Evolutionary conservation across 2,329 filamentous ascomycete species (phyloP).

Genomic region (Pseudocercospora ulei): DNA sequence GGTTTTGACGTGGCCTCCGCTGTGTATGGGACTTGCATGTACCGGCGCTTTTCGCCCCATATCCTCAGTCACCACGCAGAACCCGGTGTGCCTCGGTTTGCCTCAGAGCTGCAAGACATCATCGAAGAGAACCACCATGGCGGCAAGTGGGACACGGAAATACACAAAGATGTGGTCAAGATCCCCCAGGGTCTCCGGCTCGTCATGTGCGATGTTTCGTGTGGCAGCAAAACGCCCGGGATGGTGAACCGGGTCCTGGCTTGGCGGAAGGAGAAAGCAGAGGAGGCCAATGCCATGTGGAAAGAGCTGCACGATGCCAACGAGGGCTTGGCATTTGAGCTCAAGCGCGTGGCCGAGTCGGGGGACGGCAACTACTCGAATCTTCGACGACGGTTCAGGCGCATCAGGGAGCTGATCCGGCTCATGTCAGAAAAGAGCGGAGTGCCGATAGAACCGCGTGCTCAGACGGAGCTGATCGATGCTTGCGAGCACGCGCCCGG

Average conservation of each 20-base stretch:
- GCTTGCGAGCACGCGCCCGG: slow-evolving; percentile 61
- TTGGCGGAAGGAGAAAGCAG: slow-evolving; percentile 60
- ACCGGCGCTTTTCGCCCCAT: slow-evolving; percentile 80
- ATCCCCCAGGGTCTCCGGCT: slow-evolving; percentile 66
- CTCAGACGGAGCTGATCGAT: slow-evolving; percentile 77
- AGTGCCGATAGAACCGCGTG: slow-evolving; percentile 79
- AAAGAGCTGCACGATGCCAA: slow-evolving; percentile 63
- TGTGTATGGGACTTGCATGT: slow-evolving; percentile 82
- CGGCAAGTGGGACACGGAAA: slow-evolving; percentile 66
- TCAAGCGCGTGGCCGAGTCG: slow-evolving; percentile 47
- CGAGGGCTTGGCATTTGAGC: slow-evolving; percentile 55
- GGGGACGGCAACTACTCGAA: slow-evolving; percentile 44
- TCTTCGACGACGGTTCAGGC: slow-evolving; percentile 45
- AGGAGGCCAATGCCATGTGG: slow-evolving; percentile 63
- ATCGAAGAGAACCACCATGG: slow-evolving; percentile 51
- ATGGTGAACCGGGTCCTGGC: slow-evolving; percentile 89
- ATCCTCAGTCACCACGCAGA: slow-evolving; percentile 60
- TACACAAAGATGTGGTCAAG: slow-evolving; percentile 57
- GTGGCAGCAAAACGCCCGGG: slow-evolving; percentile 80
- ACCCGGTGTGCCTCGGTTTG: slow-evolving; percentile 57
- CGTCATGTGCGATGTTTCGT: slow-evolving; percentile 93
- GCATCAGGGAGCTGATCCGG: slow-evolving; percentile 54
- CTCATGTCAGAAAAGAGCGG: slow-evolving; percentile 63
- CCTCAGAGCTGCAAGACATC: slow-evolving; percentile 51
- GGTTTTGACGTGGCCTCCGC: slow-evolving; percentile 93